Base-by-base conservation (phyloP, 225 moss, liverwort and hornwort species). In the Bryum argenteum region DNA sequence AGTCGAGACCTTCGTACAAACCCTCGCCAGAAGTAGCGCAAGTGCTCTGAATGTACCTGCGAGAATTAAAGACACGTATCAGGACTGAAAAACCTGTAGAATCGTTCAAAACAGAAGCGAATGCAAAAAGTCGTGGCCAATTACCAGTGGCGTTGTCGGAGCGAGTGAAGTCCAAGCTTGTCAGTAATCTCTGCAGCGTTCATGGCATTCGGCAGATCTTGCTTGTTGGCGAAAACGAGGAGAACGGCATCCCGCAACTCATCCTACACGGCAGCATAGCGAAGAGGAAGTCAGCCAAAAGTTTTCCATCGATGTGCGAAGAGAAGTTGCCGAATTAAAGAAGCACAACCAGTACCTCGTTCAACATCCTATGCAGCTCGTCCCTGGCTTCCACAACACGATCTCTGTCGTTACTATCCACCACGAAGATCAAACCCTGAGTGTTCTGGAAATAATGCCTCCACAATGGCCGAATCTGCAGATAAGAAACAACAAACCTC, bases 401-500 rank as follows among this genome's bases (percentile, higher is more conserved):
- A 71, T 93, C 93, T 82, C 89, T 93, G 18, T 93, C 90, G 75
- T 93, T 96, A 20, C 91, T 91, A 55, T 96, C 96, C 68, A 93
- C 93, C 81, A 96, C 91, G 67, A 93, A 96, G 78, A 96, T 96
- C 73, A 96, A 78, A 5, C 93, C 96, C 85, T 96, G 96, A 52
- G 90, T 96, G 72, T 93, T 93, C 78, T 96, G 93, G 76, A 96
- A 96, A 52, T 93, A 96, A 58, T 96, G 92, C 83, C 95, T 93
- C 95, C 93, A 96, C 78, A 96, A 66, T 52, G 95, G 95, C 21
- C 93, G 91, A 71, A 96, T 96, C 93, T 93, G 76, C 61, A 10
- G 52, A 19, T 33, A n/a, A n/a, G n/a, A n/a, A n/a, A n/a, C 26
- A 37, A 51, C 19, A 14, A 20, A 17, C 1, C 4, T 14, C 8